Conservation (phyloP, 2,329 filamentous ascomycete genomes). For the Aspergillus sp. region DNA sequence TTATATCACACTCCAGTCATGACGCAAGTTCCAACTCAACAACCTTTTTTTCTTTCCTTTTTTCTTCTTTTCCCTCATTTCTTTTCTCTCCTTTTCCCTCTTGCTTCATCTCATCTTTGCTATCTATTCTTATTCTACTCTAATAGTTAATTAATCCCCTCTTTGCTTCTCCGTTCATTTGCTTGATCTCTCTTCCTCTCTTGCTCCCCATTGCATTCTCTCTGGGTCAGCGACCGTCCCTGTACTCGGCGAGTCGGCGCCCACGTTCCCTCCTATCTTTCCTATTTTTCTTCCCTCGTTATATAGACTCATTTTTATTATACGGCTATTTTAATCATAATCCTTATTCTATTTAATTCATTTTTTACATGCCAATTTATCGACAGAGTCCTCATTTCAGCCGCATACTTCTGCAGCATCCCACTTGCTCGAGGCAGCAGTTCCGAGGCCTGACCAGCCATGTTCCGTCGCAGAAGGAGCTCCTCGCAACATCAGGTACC, state of each 20-base stretch:
- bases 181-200: neutral
- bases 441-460: slow-evolving; percentile 17
- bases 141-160: neutral
- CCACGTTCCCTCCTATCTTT: slow-evolving; percentile 1
- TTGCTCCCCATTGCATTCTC: neutral
- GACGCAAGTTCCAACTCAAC: neutral
- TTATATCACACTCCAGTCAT: no score
- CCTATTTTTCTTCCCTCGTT: neutral
- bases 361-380: neutral
- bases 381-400: neutral
- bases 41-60: neutral
- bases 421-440: neutral
- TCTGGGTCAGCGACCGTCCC: no score
- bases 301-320: neutral
- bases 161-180: neutral
- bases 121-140: neutral
- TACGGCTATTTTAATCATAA: neutral
- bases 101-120: neutral
- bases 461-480: slow-evolving; percentile 38
- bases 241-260: no score
- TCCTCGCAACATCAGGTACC: slow-evolving; percentile 34
- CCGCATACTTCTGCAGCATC: neutral
- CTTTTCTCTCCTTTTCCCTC: neutral
- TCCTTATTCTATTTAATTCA: neutral
- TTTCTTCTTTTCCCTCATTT: neutral